Evolutionary conservation across 1,284 basidiomycete species (phyloP).

Genomic region (Uromyces viciae-fabae): DNA sequence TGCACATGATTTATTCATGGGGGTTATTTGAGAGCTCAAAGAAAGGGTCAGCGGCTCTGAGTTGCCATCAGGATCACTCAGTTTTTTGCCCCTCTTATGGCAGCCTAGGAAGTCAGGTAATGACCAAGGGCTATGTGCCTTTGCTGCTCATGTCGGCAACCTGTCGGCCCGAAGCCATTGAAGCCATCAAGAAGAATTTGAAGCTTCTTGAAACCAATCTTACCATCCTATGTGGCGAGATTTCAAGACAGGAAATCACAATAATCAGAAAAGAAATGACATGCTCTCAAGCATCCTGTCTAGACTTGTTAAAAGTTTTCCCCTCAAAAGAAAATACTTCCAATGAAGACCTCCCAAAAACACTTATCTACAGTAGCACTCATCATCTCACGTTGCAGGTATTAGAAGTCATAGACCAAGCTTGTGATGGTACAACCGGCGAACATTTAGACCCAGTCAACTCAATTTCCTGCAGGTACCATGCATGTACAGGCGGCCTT

Average conservation of each 20-base stretch:
- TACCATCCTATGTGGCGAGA: not conserved
- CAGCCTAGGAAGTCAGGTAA: too few relatives aligned
- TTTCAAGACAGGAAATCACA: not conserved
- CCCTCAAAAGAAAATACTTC: not conserved
- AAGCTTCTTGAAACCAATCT: not conserved
- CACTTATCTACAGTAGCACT: not conserved
- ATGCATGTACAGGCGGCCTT: not conserved
- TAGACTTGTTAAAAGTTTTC: not conserved
- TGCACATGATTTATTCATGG: too few relatives aligned
- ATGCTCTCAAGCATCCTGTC: not conserved
- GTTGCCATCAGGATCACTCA: too few relatives aligned
- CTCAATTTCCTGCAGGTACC: not conserved
- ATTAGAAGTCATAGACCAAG: not conserved
- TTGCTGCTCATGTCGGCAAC: constrained; percentile 26
- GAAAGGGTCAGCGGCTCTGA: too few relatives aligned
- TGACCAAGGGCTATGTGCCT: too few relatives aligned
- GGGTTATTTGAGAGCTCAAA: too few relatives aligned
- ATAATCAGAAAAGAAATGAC: not conserved
- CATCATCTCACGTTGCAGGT: not conserved
- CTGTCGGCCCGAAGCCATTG: constrained; percentile 7
- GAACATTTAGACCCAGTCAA: not conserved
- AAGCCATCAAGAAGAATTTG: constrained; percentile 15
- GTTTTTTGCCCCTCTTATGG: too few relatives aligned
- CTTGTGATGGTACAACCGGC: too few relatives aligned
- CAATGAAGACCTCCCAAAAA: not conserved